These are phyloP conservation scores for Podosphaera aphanis DNA, from an alignment of 2,329 filamentous ascomycete genomes.

Conservation along the genomic window DNA sequence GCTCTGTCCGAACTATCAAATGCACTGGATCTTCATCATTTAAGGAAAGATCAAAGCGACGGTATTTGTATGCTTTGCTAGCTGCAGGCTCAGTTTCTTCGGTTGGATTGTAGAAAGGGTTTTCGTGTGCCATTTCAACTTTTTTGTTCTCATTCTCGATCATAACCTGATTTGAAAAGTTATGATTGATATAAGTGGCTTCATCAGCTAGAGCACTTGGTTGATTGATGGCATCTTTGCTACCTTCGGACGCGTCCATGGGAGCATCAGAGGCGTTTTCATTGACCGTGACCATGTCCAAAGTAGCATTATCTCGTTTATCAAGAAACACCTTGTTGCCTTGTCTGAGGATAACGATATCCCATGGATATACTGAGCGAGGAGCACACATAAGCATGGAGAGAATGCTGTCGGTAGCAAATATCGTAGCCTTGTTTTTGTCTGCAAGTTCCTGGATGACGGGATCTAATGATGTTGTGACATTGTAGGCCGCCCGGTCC, in stretches of 20 bases:
- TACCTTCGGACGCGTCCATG: conserved; percentile 71
- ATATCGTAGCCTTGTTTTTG: conserved; percentile 87
- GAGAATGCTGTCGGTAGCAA: conserved; percentile 87
- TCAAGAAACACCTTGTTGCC: conserved; percentile 96
- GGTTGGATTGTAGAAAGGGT: conserved; percentile 89
- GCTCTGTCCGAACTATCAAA: conserved; percentile 78
- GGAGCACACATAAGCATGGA: conserved; percentile 99
- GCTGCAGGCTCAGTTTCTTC: conserved; percentile 87
- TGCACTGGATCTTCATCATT: conserved; percentile 79
- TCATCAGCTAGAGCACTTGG: conserved; percentile 83
- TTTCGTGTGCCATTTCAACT: conserved; percentile 64
- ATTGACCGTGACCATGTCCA: conserved; percentile 97
- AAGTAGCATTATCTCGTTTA: conserved; percentile 83
- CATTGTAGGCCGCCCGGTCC: conserved; percentile 92
- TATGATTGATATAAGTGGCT: conserved; percentile 99
- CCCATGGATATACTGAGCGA: conserved; percentile 94
- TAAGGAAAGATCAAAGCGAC: conserved; percentile 82
- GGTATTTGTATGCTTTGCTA: conserved; percentile 96
- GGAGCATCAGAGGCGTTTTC: conserved; percentile 94
- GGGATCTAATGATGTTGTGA: conserved; percentile 86
- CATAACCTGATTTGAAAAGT: conserved; percentile 93
- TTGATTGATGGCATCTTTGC: conserved; percentile 87
- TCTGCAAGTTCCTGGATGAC: conserved; percentile 93
- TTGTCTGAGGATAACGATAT: conserved; percentile 80
- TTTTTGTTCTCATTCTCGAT: conserved; percentile 56